These are phyloP conservation scores for Neoconidiobolus thromboides DNA, from an alignment of 371 early-diverging fungal genomes.

Conservation along the genomic window DNA sequence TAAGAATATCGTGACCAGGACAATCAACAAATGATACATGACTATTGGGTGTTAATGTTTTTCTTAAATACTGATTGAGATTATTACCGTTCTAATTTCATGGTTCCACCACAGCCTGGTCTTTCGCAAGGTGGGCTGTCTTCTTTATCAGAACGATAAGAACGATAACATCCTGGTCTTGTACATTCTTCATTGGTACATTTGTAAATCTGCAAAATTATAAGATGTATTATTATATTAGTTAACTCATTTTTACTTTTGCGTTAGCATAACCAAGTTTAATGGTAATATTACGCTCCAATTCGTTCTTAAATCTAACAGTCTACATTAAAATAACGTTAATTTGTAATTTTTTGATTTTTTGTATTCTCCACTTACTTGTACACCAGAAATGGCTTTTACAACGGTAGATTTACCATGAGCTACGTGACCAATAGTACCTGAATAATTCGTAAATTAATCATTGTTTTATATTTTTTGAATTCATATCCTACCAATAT, in stretches of 20 bases:
- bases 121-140: constrained; percentile 85
- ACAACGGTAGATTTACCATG: constrained; percentile 99
- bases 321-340: constrained; percentile 31
- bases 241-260: constrained; percentile 40
- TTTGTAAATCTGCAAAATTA: constrained; percentile 70
- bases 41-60: constrained; percentile 13
- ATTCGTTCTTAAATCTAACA: constrained; percentile 97
- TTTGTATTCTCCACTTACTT: constrained; percentile 21
- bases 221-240: not conserved
- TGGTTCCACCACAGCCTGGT: constrained; percentile 69
- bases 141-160: constrained; percentile 68
- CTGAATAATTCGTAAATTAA: constrained; percentile 14
- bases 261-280: constrained; percentile 99
- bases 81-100: constrained; percentile 52
- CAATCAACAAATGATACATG: constrained; percentile 99
- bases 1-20: constrained; percentile 99
- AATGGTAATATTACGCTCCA: constrained; percentile 99
- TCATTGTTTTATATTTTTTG: too few relatives aligned
- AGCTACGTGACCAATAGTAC: constrained; percentile 99
- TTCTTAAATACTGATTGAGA: constrained; percentile 1
- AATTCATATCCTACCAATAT: constrained; percentile 57
- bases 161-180: constrained; percentile 89
- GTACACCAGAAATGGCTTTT: constrained; percentile 97
- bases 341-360: not conserved
- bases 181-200: constrained; percentile 85